Evolutionary conservation across 1,139 yeast genomes (phyloP), one percentile per base, ranked within the genome.

Genomic region (Taphrina betulina): DNA sequence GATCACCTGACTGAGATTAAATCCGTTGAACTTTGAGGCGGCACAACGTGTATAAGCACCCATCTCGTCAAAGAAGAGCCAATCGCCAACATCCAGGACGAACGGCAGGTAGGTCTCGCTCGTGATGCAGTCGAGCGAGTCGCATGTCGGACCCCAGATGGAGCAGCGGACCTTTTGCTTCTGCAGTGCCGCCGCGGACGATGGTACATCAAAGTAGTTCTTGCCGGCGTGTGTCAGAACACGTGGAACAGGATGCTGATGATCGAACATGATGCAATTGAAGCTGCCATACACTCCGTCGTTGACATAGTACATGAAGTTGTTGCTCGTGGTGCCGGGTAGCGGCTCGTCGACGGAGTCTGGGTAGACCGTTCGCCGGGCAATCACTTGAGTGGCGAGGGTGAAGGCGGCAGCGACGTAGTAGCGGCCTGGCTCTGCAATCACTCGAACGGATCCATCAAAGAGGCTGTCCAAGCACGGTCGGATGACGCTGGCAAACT

Each of bases 81-180:
- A 92, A 69, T 92, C 97, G 14, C 96, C 97, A 50, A 85, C 84
- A 38, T 75, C 74, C 51, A 89, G 81, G 48, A 82, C 80, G 54
- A 77, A 76, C 16, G 81, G 75, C 67, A 90, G 74, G 48, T 65
- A 64, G 59, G 80, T 72, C 38, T 73, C 75, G 53, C 75, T 70
- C 24, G 85, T 71, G 58, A 92, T 81, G 69, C 95, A 85, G 70
- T 92, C 98, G 63, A 92, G 76, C 3, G 97, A 96, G 71, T 92
- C 98, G 72, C 98, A 92, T 20, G 97, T 92, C 48, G 97, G 98
- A 5, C 98, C 98, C 97, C 97, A 92, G 60, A 92, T 78, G 19
- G 95, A 67, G 75, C 61, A 59, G 64, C 65, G 55, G 61, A 60
- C 58, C 10, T 46, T 35, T 34, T 44, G 51, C 43, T 42, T 43